These are phyloP conservation scores for Aphanomyces invadans DNA, from an alignment of 352 stramenopile genomes.

Conservation along the genomic window DNA sequence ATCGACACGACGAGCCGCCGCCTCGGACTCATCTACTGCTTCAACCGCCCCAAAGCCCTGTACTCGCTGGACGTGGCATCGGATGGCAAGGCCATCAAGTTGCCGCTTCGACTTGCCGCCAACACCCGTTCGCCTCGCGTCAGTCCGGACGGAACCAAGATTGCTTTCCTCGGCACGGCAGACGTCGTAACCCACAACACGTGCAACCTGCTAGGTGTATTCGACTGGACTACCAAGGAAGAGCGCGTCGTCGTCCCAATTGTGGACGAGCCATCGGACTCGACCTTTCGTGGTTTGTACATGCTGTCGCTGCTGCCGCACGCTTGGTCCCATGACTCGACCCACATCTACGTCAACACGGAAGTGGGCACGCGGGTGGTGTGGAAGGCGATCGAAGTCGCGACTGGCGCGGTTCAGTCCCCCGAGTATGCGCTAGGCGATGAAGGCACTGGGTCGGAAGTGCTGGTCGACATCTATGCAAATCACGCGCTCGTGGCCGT, in stretches of 20 bases:
- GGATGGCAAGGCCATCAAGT: constrained; percentile 15
- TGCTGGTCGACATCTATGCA: constrained; percentile 42
- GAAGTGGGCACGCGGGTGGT: constrained; percentile 51
- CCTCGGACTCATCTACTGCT: constrained; percentile 82
- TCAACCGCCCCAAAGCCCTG: constrained; percentile 62
- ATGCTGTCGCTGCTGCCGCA: constrained; percentile 35
- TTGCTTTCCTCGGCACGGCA: constrained; percentile 62
- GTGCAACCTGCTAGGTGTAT: constrained; percentile 53
- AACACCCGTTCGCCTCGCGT: constrained; percentile 52
- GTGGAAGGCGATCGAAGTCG: constrained; percentile 66
- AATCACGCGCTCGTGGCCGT: constrained; percentile 42
- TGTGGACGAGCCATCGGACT: constrained; percentile 44
- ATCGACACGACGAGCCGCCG: constrained; percentile 49
- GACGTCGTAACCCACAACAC: constrained; percentile 70
- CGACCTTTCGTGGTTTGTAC: constrained; percentile 66
- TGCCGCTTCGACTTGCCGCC: background rate
- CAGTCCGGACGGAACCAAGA: constrained; percentile 49
- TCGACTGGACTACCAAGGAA: constrained; percentile 53
- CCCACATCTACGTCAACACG: constrained; percentile 59
- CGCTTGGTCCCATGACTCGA: constrained; percentile 49
- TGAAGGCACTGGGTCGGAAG: constrained; percentile 33
- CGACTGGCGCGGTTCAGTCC: constrained; percentile 37
- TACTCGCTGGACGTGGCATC: constrained; percentile 41
- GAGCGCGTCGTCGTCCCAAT: constrained; percentile 57
- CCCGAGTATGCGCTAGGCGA: constrained; percentile 46